Evolutionary conservation across 2,329 filamentous ascomycete genomes (phyloP).

Genomic region (Colletotrichum tabaci): DNA sequence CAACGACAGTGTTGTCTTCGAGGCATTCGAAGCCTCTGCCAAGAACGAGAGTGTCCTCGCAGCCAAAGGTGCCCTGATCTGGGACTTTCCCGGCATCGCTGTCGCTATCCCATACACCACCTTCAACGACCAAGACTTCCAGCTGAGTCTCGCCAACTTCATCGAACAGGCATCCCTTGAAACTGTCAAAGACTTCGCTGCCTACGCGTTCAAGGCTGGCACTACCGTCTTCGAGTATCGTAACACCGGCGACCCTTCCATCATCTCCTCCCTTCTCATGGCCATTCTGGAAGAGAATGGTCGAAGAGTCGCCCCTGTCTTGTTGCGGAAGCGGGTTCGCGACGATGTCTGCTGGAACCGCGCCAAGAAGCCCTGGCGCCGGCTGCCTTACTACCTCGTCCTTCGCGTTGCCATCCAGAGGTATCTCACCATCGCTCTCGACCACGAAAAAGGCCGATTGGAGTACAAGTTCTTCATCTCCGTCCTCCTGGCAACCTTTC

Average conservation of each 20-base stretch:
- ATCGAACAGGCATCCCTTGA: slow-evolving; percentile 71
- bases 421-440: slow-evolving; percentile 59
- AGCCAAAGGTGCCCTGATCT: slow-evolving; percentile 65
- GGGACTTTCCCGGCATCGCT: slow-evolving; percentile 72
- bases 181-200: slow-evolving; percentile 66
- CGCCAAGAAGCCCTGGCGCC: slow-evolving; percentile 70
- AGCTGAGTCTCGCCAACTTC: slow-evolving; percentile 60
- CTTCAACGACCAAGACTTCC: slow-evolving; percentile 46
- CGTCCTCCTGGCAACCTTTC: slow-evolving; percentile 60
- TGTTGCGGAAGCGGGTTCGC: slow-evolving; percentile 70
- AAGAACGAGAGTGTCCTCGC: slow-evolving; percentile 66
- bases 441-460: slow-evolving; percentile 58
- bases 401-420: slow-evolving; percentile 72
- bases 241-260: slow-evolving; percentile 68
- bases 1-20: slow-evolving; percentile 56
- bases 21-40: slow-evolving; percentile 74
- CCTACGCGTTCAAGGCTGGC: slow-evolving; percentile 66
- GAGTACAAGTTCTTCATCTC: slow-evolving; percentile 73
- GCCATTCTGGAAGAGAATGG: slow-evolving; percentile 72
- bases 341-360: slow-evolving; percentile 72
- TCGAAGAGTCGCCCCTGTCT: slow-evolving; percentile 48
- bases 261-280: slow-evolving; percentile 74
- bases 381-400: slow-evolving; percentile 74
- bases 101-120: slow-evolving; percentile 59
- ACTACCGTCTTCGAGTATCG: slow-evolving; percentile 65